Base-by-base conservation (phyloP, 2,329 filamentous ascomycete genomes). In the Pseudogymnoascus sp. region DNA sequence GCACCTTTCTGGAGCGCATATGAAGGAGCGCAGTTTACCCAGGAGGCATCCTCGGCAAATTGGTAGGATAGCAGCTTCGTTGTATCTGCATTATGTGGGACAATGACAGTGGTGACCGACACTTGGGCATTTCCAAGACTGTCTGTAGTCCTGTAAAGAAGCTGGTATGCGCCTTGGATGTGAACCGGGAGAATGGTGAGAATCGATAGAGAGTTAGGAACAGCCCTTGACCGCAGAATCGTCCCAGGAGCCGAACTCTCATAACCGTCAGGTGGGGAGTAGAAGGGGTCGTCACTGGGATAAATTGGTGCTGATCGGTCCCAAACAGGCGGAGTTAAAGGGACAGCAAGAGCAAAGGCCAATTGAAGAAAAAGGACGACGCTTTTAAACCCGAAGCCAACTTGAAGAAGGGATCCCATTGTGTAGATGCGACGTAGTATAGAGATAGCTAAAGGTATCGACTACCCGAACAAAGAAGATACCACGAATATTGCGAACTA, bases 11-110 rank as follows among this genome's bases (percentile, higher is more conserved):
- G 82, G 77, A 10, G 81, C 68, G 8, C 64, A 61, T 75, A 79
- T 35, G 72, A 78, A 38, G 72, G 79, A 66, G 72, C 72, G 4
- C 70, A 73, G 22, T 81, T 73, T 2, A 77, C 68, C 26, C 73
- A 70, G 8, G 75, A 74, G 6, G 76, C 74, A 60, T 80, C 71
- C 60, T 77, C 72, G 0, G 77, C 69, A 4, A 76, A 70, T 63
- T 80, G 77, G 63, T 77, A 80, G 0, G 78, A 80, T 1, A 81
- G 65, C 0, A 81, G 62, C 7, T 68, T 65, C 33, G 71, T 72
- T 43, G 66, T 67, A 59, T 64, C 46, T 14, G 72, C 70, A 4
- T 74, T 71, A 31, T 71, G 65, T 3, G 77, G 76, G 3, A 78
- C 62, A 6, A 79, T 65, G 1, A 79, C 70, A 0, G 77, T 79